Conservation (phyloP, 768 basidiomycete genomes). For the Tulasnella sp. region DNA sequence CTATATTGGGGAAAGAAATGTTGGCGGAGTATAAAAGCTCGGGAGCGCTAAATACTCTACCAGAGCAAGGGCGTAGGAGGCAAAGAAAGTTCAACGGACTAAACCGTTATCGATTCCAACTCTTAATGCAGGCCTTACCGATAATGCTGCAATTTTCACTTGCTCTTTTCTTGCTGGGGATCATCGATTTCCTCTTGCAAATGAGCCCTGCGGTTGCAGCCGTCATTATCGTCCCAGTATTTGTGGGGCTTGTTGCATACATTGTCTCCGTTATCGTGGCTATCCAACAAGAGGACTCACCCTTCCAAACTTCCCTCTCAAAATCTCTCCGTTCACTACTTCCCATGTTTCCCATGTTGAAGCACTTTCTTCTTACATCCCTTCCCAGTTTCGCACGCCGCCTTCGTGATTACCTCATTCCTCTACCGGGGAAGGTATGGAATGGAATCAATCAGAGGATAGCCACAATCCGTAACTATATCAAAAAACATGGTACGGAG, state of each 20-base stretch:
- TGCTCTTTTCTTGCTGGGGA: background rate
- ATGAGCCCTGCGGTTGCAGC: background rate
- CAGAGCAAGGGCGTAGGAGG: background rate
- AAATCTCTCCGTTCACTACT: too few species aligned
- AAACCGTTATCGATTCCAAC: background rate
- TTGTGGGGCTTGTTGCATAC: background rate
- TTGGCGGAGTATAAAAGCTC: background rate
- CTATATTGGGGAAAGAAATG: conserved; percentile 2
- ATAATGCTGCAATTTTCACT: background rate
- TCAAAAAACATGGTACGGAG: too few species aligned
- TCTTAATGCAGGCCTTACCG: background rate
- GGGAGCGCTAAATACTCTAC: background rate
- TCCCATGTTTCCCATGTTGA: too few species aligned
- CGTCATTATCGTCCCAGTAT: background rate
- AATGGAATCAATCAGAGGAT: too few species aligned
- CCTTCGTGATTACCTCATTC: too few species aligned
- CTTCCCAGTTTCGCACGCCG: too few species aligned
- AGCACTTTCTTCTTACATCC: too few species aligned
- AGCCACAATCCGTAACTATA: too few species aligned
- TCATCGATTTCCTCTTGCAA: background rate
- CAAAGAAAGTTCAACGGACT: background rate
- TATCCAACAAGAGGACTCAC: background rate
- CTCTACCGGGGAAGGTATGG: too few species aligned
- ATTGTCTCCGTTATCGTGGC: background rate
- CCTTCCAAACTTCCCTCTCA: background rate